Conservation (phyloP, 169 alveolate species). For the Eimeria maxima region DNA sequence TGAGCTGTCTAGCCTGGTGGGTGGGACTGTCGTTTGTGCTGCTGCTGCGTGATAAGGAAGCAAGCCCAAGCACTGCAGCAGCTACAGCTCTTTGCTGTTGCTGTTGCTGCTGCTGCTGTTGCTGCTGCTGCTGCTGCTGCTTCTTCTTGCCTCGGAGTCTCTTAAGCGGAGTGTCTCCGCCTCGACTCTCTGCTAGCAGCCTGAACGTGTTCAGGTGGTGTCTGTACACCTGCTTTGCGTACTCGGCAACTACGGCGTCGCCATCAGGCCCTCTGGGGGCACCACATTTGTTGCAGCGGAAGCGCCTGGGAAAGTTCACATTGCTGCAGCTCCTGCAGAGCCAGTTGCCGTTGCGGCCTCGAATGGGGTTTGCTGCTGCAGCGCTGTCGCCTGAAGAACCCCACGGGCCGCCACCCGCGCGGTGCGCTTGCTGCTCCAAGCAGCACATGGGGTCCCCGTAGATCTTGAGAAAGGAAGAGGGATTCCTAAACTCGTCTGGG, state of each 20-base stretch:
- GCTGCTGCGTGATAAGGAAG: constrained; percentile 14
- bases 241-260: constrained; percentile 87
- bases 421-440: constrained; percentile 54
- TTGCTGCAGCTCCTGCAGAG: constrained; percentile 87
- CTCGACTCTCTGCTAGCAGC: constrained; percentile 63
- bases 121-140: constrained; percentile 1
- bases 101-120: constrained; percentile 57
- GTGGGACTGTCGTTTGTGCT: background rate
- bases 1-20: background rate
- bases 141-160: constrained; percentile 64
- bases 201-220: constrained; percentile 86
- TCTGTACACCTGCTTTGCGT: constrained; percentile 88
- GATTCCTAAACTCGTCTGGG: constrained; percentile 87
- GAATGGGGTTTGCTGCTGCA: constrained; percentile 80
- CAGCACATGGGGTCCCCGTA: constrained; percentile 91
- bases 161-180: constrained; percentile 68
- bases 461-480: constrained; percentile 87
- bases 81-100: constrained; percentile 14
- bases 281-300: constrained; percentile 89
- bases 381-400: background rate
- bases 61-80: background rate
- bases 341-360: constrained; percentile 90
- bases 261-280: constrained; percentile 87
- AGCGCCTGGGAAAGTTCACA: constrained; percentile 89
- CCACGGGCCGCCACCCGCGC: constrained; percentile 24